These are phyloP conservation scores for Moniliella sp. DNA, from an alignment of 1,284 basidiomycete genomes.

Conservation along the genomic window DNA sequence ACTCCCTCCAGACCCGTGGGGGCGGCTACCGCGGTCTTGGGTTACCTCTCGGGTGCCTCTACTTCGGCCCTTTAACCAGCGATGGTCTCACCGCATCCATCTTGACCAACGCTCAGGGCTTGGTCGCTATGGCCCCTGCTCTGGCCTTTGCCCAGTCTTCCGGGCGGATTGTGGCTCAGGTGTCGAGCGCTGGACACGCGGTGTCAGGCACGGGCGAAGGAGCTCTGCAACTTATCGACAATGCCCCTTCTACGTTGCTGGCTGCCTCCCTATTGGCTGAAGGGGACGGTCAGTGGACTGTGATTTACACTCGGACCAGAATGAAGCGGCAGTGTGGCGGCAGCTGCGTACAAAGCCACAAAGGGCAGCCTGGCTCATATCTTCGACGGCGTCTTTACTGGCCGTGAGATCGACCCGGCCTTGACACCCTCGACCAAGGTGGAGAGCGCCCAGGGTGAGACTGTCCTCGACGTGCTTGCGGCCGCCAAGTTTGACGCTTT, in stretches of 20 bases:
- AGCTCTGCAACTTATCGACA: too few species aligned
- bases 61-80: too few species aligned
- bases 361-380: slow-evolving; percentile 22
- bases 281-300: too few species aligned
- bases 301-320: slow-evolving; percentile 16
- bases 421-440: slow-evolving; percentile 9
- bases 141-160: too few species aligned
- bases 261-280: too few species aligned
- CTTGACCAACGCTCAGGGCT: slow-evolving; percentile 25
- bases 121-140: slow-evolving; percentile 27
- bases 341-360: slow-evolving; percentile 19
- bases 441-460: slow-evolving; percentile 50
- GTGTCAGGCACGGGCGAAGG: too few species aligned
- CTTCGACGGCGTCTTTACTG: slow-evolving; percentile 31
- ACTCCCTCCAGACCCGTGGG: too few species aligned
- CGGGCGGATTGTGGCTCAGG: slow-evolving; percentile 30
- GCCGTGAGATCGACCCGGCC: slow-evolving; percentile 16
- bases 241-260: too few species aligned
- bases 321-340: slow-evolving; percentile 25
- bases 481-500: slow-evolving; percentile 11
- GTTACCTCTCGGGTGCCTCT: slow-evolving; percentile 17
- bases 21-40: slow-evolving; percentile 36
- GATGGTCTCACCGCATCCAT: too few species aligned
- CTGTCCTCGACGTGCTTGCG: slow-evolving; percentile 4
- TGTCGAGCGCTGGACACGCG: slow-evolving; percentile 21